These are phyloP conservation scores for Clitopilus passeckerianus DNA, from an alignment of 768 basidiomycete species.

Conservation along the genomic window DNA sequence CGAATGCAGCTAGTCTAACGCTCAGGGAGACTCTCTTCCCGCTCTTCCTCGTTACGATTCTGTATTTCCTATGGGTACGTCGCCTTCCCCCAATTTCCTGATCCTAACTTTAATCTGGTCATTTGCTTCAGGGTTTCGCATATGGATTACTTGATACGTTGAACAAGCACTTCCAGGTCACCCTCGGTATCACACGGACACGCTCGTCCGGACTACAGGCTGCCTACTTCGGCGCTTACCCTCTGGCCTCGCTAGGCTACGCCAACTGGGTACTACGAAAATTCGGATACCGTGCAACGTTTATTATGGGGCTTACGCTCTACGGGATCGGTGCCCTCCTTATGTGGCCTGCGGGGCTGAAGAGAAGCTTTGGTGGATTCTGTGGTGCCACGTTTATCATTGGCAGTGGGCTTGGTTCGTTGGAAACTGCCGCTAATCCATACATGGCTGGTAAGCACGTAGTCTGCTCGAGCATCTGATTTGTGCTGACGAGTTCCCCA, in stretches of 20 bases:
- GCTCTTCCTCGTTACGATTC: slow-evolving; percentile 27
- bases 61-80: slow-evolving; percentile 29
- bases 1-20: slow-evolving; percentile 24
- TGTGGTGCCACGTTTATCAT: slow-evolving; percentile 31
- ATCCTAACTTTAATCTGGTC: neutral
- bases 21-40: slow-evolving; percentile 26
- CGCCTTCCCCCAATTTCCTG: neutral
- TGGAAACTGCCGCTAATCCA: slow-evolving; percentile 28
- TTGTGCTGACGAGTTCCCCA: no score
- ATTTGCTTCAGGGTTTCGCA: slow-evolving; percentile 20
- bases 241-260: slow-evolving; percentile 26
- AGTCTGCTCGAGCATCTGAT: neutral
- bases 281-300: slow-evolving; percentile 26
- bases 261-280: slow-evolving; percentile 27
- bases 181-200: slow-evolving; percentile 25
- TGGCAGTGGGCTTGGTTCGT: slow-evolving; percentile 25
- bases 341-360: slow-evolving; percentile 30
- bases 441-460: slow-evolving; percentile 25
- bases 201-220: slow-evolving; percentile 29
- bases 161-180: slow-evolving; percentile 29
- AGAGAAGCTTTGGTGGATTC: slow-evolving; percentile 28
- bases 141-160: slow-evolving; percentile 28
- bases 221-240: slow-evolving; percentile 30
- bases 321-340: slow-evolving; percentile 27
- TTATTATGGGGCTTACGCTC: slow-evolving; percentile 24